Conservation (phyloP, 1,139 yeast genomes). For the Oligophagozyma castellii region DNA sequence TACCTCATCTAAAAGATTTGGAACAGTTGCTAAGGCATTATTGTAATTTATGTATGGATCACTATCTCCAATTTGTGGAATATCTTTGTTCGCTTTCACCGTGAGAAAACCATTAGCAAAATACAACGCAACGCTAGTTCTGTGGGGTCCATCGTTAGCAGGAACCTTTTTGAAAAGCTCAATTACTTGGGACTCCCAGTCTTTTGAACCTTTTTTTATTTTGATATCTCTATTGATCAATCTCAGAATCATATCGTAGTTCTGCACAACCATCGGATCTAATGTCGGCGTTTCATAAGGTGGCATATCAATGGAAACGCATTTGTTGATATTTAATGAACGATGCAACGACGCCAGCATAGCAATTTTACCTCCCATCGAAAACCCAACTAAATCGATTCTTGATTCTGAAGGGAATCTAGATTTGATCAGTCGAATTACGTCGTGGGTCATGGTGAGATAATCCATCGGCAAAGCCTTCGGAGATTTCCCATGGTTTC, state of each 20-base stretch:
- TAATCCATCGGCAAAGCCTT: slow-evolving; percentile 34
- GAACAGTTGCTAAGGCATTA: slow-evolving; percentile 16
- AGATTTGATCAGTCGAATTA: slow-evolving; percentile 18
- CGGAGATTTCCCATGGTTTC: slow-evolving; percentile 41
- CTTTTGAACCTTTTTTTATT: slow-evolving; percentile 12
- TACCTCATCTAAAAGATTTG: slow-evolving; percentile 12
- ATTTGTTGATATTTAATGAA: slow-evolving; percentile 10
- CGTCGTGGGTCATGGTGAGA: slow-evolving; percentile 31
- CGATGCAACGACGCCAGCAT: slow-evolving; percentile 13
- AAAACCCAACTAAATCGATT: slow-evolving; percentile 20
- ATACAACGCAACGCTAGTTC: slow-evolving; percentile 12
- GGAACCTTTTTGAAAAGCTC: slow-evolving; percentile 9
- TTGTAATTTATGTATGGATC: slow-evolving; percentile 13
- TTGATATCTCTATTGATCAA: slow-evolving; percentile 12
- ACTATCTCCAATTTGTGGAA: slow-evolving; percentile 1
- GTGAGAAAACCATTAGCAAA: slow-evolving; percentile 19
- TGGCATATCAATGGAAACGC: slow-evolving; percentile 22
- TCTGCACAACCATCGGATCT: slow-evolving; percentile 10
- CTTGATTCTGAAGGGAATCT: slow-evolving; percentile 9
- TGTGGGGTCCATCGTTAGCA: slow-evolving; percentile 6
- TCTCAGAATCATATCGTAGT: slow-evolving; percentile 11
- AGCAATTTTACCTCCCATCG: slow-evolving; percentile 23
- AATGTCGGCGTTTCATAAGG: slow-evolving; percentile 17
- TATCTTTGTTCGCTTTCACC: slow-evolving; percentile 9
- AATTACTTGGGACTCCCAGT: slow-evolving; percentile 14